phyloP scores from a whole-genome alignment of 2,329 filamentous ascomycete species.

The Sclerotinia sclerotiorum region DNA sequence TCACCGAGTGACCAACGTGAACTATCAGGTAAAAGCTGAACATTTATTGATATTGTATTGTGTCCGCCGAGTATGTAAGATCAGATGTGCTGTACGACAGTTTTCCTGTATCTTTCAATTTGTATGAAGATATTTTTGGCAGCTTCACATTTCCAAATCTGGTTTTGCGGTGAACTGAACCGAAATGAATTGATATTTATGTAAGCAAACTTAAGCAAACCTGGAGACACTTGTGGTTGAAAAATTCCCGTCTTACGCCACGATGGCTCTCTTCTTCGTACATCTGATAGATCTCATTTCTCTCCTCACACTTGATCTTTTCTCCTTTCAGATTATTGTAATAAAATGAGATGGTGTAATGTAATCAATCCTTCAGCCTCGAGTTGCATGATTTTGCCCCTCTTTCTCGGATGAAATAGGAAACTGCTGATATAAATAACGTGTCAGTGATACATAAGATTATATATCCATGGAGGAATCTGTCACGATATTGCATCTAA shows the following conservation, averaged over 20 bases:
- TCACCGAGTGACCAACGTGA: constrained; percentile 7
- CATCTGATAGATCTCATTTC: constrained; percentile 13
- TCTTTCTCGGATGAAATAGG: constrained; percentile 1
- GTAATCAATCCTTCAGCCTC: constrained; percentile 21
- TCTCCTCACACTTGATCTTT: neutral
- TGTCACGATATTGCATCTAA: neutral
- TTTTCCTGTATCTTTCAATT: neutral
- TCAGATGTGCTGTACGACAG: constrained; percentile 8
- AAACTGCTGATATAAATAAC: constrained; percentile 6
- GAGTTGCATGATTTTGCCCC: neutral
- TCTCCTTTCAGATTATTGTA: neutral
- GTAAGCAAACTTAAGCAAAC: constrained; percentile 12
- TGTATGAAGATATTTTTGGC: constrained; percentile 9
- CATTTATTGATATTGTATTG: constrained; percentile 1
- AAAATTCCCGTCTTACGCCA: constrained; percentile 8
- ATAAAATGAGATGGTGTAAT: constrained; percentile 3
- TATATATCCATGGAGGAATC: neutral
- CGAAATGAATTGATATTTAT: neutral
- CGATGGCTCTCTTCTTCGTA: constrained; percentile 3
- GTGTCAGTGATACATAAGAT: constrained; percentile 9
- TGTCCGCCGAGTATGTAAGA: constrained; percentile 14
- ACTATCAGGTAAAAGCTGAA: constrained; percentile 17
- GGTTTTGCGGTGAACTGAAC: neutral
- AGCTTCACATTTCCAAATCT: neutral
- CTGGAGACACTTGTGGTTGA: neutral